Conservation (phyloP, 345 rosid genomes). For the Corymbia maculata region DNA sequence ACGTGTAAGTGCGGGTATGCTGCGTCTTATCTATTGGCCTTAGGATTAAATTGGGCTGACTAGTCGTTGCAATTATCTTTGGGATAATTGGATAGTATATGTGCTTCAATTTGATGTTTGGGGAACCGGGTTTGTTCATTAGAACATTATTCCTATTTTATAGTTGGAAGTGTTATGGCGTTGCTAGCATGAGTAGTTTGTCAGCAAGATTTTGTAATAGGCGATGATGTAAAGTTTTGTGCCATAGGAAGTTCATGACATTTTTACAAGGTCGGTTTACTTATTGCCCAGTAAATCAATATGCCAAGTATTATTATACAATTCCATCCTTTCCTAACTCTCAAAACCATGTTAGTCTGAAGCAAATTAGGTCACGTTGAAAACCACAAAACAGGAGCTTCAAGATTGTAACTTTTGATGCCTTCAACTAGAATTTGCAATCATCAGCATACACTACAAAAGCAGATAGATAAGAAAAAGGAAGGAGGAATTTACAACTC, state of each 20-base stretch:
- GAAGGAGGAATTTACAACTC: neutral
- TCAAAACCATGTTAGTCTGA: neutral
- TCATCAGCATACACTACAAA: neutral
- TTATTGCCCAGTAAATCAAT: neutral
- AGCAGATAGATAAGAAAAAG: neutral
- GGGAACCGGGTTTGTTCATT: neutral
- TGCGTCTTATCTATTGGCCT: neutral
- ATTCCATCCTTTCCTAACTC: neutral
- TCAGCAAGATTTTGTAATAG: neutral
- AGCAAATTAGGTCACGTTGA: neutral
- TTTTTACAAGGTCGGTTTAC: neutral
- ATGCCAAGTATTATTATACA: neutral
- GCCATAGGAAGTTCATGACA: neutral
- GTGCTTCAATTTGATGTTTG: neutral
- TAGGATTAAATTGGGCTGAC: neutral
- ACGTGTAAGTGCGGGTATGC: neutral
- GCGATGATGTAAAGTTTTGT: neutral
- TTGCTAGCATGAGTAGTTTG: neutral
- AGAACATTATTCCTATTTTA: neutral
- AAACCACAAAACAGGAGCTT: neutral
- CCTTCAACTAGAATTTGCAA: neutral
- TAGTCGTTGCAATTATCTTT: neutral
- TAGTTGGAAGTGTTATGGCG: neutral
- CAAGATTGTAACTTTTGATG: neutral
- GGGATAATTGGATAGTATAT: neutral